phyloP scores from a whole-genome alignment of 306 rosid genomes.

The Betula pendula region DNA sequence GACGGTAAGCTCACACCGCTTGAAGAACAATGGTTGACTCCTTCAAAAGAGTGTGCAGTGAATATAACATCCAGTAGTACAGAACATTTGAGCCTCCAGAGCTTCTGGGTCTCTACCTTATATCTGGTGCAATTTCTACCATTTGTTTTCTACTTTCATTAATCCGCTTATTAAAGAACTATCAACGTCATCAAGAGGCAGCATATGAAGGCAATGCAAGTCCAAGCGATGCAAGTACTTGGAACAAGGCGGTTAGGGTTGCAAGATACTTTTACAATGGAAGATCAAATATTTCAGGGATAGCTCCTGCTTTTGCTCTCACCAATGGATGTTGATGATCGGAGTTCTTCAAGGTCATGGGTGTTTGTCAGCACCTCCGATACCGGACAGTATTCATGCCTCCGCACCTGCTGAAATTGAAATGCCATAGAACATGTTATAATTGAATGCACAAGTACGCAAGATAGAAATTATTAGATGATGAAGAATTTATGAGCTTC shows the following conservation, averaged over 20 bases:
- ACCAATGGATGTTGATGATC: not conserved
- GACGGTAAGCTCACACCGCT: slow-evolving; percentile 37
- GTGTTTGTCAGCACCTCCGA: not conserved
- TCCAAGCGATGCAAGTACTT: not conserved
- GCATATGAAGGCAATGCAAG: slow-evolving; percentile 16
- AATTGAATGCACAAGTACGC: no score
- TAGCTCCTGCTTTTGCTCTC: not conserved
- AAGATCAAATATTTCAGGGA: not conserved
- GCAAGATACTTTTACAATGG: not conserved
- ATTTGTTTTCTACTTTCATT: slow-evolving; percentile 42
- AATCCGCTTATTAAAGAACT: slow-evolving; percentile 15
- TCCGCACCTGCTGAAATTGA: slow-evolving; percentile 1
- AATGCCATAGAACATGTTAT: not conserved
- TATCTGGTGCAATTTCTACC: slow-evolving; percentile 54
- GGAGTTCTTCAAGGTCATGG: not conserved
- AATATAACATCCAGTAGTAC: slow-evolving; percentile 8
- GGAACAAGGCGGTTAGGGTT: not conserved
- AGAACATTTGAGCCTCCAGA: slow-evolving; percentile 42
- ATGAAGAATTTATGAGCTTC: no score
- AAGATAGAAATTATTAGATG: no score
- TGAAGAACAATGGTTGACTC: slow-evolving; percentile 44
- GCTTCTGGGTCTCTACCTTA: slow-evolving; percentile 57
- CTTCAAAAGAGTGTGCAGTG: slow-evolving; percentile 22
- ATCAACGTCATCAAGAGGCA: slow-evolving; percentile 15
- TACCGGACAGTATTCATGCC: slow-evolving; percentile 4